Evolutionary conservation across 805 yeast genomes (phyloP).

Genomic region (Diddensiella caesifluorescens): DNA sequence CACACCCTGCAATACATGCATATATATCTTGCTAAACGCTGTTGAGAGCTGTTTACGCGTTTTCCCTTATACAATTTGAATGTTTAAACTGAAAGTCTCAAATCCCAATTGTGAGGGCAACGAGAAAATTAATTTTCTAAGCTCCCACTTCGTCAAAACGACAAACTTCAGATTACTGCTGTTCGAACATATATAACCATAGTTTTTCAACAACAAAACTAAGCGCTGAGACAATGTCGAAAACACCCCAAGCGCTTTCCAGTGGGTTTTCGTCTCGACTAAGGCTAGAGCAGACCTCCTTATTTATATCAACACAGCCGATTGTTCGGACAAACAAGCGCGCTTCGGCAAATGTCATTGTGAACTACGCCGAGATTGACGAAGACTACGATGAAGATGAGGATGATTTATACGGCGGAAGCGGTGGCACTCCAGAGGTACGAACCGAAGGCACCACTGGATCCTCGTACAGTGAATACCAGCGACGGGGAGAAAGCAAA

Average conservation of each 20-base stretch:
- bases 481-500: constrained; percentile 27
- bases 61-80: no score
- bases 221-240: no score
- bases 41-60: no score
- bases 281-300: constrained; percentile 65
- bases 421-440: constrained; percentile 10
- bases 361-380: constrained; percentile 82
- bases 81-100: no score
- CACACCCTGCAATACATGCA: no score
- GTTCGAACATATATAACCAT: no score
- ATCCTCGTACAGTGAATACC: constrained; percentile 9
- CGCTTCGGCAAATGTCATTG: constrained; percentile 47
- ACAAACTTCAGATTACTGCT: no score
- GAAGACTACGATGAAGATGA: constrained; percentile 53
- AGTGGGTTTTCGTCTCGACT: constrained; percentile 71
- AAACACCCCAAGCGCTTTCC: constrained; percentile 65
- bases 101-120: no score
- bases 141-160: no score
- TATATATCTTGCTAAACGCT: no score
- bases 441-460: not conserved
- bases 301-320: constrained; percentile 67
- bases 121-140: no score
- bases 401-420: constrained; percentile 24
- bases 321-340: constrained; percentile 71
- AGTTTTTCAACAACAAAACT: no score